Conservation (phyloP, 2,329 filamentous ascomycete genomes). For the Magnaporthales sp. region DNA sequence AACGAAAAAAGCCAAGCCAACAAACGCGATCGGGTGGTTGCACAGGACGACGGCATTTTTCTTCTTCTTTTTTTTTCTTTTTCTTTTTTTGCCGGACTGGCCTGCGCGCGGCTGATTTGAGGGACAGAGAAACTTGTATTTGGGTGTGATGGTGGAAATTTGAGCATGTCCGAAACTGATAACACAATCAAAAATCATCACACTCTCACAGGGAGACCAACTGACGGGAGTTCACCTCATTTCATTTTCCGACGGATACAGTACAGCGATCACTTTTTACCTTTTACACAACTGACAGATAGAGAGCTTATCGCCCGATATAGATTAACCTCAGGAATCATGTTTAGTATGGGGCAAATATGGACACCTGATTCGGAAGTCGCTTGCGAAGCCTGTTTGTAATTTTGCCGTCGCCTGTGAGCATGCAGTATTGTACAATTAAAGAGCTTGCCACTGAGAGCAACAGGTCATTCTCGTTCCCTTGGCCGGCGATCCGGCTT, state of each 20-base stretch:
- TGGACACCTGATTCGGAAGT: background rate
- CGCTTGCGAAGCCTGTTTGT: background rate
- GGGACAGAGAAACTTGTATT: background rate
- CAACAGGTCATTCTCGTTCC: background rate
- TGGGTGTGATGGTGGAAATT: background rate
- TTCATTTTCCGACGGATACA: background rate
- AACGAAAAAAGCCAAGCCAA: background rate
- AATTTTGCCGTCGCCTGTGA: background rate
- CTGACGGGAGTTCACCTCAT: no score
- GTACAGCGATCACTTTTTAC: background rate
- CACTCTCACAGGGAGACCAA: no score
- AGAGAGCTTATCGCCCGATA: background rate
- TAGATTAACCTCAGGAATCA: background rate
- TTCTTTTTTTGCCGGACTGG: no score
- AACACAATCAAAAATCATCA: background rate
- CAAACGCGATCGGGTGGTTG: background rate
- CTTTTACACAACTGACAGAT: background rate
- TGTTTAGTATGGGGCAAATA: background rate
- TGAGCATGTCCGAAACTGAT: background rate
- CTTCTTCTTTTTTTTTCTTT: no score
- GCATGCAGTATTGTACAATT: background rate
- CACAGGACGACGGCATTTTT: background rate
- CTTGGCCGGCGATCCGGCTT: background rate
- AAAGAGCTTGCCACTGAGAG: background rate
- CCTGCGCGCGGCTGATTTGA: no score